Base-by-base conservation (phyloP, 768 basidiomycete species). In the Trametes cubensis region DNA sequence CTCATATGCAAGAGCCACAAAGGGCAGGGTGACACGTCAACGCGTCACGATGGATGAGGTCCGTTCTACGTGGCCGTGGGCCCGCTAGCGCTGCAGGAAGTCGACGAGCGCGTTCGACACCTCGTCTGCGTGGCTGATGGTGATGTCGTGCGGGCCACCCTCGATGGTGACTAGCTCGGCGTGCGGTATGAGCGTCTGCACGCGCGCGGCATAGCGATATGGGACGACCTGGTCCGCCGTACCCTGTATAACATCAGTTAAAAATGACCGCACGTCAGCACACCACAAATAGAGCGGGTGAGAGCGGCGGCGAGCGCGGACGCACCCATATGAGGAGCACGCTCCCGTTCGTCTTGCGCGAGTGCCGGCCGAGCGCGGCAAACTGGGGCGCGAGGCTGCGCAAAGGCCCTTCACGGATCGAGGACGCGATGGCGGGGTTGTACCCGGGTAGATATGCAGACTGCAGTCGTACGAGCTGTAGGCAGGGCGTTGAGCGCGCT, bases 401-500 rank as follows among this genome's bases (percentile, higher is more conserved):
- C 28, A 91, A 77, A 15, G 90, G 89, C 1, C 89, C 89, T 41
- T 88, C 83, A 38, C 89, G 82, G 25, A 92, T 76, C 3, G 85
- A 89, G 5, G 89, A 90, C 0, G 89, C 89, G n/a, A 92, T 75
- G 0, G 90, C 90, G 21, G 83, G 81, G 65, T 92, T 90, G 71
- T 85, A 92, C 4, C 90, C 84, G 0, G 86, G 83, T 6, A 92
- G 79, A 69, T 90, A 86, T 1, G 90, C 90, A 0, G 88, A 88
- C 74, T 92, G 90, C 14, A 90, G 76, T n/a, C 89, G 82, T 0
- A 91, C 85, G 58, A 92, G 86, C 85, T 89, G 64, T 28, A 40
- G 20, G 18, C 42, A 23, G 26, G 4, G 18, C 46, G 17, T 8
- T 38, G 38, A 26, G 34, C 18, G 48, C 5, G 44, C 21, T 28